Evolutionary conservation across 345 rosid species (phyloP), one percentile per base, ranked within the genome.

Genomic region (Noccaea caerulescens): DNA sequence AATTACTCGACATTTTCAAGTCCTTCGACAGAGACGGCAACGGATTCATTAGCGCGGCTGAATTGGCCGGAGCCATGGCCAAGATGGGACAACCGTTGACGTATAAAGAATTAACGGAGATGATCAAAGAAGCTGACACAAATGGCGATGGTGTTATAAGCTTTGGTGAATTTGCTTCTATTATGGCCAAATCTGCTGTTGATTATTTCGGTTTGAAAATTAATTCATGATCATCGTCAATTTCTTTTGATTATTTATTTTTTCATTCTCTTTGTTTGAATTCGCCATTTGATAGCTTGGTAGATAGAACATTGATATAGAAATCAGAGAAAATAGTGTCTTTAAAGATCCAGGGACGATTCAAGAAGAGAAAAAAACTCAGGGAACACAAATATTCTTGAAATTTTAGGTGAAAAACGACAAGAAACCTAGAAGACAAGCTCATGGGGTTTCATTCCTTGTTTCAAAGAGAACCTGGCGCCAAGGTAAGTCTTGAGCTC

Each of bases 31-130:
- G 90, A 0, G 92, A 93, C 0, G 92, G 97, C 2, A 88, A 88
- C 0, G 98, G 96, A 7, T 85, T 77, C 81, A 93, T 93, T 46
- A 87, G 85, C 10, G 84, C 96, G 0, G 92, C 91, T 0, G 97
- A 93, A 82, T 74, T 93, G 0, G 97, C 98, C 0, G 92, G 96
- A 1, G 76, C 89, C 0, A 88, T 88, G 97, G 92, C 98, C 32
- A 88, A 93, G 63, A 84, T 93, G 93, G 92, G 98, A 2, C 93
- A 90, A 36, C 94, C 93, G 0, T 79, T 90, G 50, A 87, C 96
- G 12, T 90, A 84, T 39, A 78, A 52, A 63, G 96, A 93, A 72
- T 70, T 93, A 3, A 79, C 80, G 10, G 96, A 90, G 76, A 88
- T 90, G 92, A 85, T 93, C 46, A 75, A 71, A 74, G 92, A 93